Conservation (phyloP, 306 rosid genomes). For the Arachis hypogaea region DNA sequence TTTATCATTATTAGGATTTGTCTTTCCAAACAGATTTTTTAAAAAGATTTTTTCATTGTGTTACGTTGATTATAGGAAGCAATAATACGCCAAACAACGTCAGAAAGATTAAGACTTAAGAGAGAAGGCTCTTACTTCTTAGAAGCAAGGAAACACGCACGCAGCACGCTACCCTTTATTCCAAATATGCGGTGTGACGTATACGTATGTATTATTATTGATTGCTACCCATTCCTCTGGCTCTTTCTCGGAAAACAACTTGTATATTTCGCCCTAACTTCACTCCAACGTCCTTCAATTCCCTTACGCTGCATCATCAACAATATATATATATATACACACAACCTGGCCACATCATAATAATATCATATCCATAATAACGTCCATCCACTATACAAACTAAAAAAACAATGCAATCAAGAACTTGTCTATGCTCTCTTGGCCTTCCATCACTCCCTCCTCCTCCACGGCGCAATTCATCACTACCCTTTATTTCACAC, state of each 20-base stretch:
- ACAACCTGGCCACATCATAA: background rate
- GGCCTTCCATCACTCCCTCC: slow-evolving; percentile 2
- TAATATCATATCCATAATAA: background rate
- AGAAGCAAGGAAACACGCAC: slow-evolving; percentile 33
- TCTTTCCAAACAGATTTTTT: too few species aligned
- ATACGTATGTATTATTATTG: background rate
- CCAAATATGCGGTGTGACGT: slow-evolving; percentile 31
- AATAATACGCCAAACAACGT: slow-evolving; percentile 16
- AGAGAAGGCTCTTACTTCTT: slow-evolving; percentile 8
- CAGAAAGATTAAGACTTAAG: slow-evolving; percentile 10
- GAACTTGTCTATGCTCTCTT: slow-evolving; percentile 27
- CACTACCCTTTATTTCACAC: slow-evolving; percentile 7
- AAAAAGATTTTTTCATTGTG: too few species aligned
- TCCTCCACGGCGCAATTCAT: slow-evolving; percentile 4
- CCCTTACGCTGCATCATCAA: background rate
- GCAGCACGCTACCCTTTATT: slow-evolving; percentile 17
- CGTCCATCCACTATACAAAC: slow-evolving; percentile 4
- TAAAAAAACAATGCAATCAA: slow-evolving; percentile 1
- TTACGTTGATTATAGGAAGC: background rate
- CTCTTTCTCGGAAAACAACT: slow-evolving; percentile 36
- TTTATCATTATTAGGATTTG: too few species aligned
- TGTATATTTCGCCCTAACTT: background rate
- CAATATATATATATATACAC: slow-evolving; percentile 8
- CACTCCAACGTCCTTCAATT: slow-evolving; percentile 41
- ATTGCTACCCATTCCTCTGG: too few species aligned